A percentile compares a stretch with the other conserved stretches of the same genome.
phyloP scores from a whole-genome alignment of 331 rosid species.

The Quercus tomentella region DNA sequence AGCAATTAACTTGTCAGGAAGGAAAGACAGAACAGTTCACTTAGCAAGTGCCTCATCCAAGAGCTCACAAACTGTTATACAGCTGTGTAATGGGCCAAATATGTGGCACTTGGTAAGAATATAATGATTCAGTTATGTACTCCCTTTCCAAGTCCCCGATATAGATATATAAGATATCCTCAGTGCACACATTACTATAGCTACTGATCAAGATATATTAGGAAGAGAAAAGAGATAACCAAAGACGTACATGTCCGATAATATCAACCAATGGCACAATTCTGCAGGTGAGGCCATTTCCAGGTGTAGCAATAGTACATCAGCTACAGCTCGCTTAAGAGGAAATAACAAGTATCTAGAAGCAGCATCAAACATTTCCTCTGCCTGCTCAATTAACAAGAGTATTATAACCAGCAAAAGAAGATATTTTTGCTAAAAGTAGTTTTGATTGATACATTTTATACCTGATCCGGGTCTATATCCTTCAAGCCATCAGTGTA shows the following conservation, averaged over 20 bases:
- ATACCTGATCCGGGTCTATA: conserved; percentile 84
- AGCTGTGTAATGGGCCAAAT: not conserved
- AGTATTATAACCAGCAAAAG: conserved; percentile 22
- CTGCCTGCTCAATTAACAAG: conserved; percentile 51
- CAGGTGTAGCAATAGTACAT: conserved; percentile 75
- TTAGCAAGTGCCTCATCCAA: not conserved
- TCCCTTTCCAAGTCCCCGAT: not conserved
- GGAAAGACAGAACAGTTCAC: not conserved
- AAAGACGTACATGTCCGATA: conserved; percentile 73
- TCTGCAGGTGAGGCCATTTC: conserved; percentile 80
- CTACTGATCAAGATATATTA: not conserved
- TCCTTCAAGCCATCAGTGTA: conserved; percentile 84
- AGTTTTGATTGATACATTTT: conserved; percentile 7
- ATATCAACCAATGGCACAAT: conserved; percentile 79
- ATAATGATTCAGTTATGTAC: not conserved
- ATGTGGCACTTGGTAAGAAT: not conserved
- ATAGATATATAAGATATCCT: not conserved
- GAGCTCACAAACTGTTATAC: not conserved
- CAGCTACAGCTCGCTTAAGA: conserved; percentile 91
- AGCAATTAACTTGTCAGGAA: too few relatives aligned
- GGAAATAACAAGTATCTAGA: conserved; percentile 88
- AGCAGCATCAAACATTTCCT: conserved; percentile 90
- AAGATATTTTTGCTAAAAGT: conserved; percentile 9
- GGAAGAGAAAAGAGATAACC: conserved; percentile 13
- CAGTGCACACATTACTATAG: not conserved